Evolutionary conservation across 257 asterid species (phyloP).

Genomic region (Fraxinus cuspidata): DNA sequence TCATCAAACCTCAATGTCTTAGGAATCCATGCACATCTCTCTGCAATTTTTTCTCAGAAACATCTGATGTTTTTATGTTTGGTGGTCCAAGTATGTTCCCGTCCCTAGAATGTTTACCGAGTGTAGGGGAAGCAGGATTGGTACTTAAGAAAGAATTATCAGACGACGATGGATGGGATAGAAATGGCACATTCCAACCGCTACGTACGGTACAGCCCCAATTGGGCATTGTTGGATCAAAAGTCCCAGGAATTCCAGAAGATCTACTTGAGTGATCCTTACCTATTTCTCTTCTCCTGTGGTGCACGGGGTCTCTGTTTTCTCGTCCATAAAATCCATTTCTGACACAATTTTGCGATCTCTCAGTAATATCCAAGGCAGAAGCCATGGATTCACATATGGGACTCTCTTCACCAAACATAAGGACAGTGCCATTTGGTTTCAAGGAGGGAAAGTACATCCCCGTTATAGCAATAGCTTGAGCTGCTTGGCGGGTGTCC

Average conservation of each 20-base stretch:
- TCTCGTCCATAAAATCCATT: conserved; percentile 24
- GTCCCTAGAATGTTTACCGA: conserved; percentile 67
- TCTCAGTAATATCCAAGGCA: conserved; percentile 22
- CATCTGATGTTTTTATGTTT: conserved; percentile 19
- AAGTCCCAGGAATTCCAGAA: conserved; percentile 38
- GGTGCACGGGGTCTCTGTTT: conserved; percentile 9
- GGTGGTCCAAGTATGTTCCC: conserved; percentile 28
- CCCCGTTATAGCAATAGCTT: conserved; percentile 34
- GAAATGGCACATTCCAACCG: conserved; percentile 38
- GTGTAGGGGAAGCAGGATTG: conserved; percentile 27
- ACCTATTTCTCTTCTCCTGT: conserved; percentile 8
- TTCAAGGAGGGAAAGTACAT: conserved; percentile 32
- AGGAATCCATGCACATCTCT: conserved; percentile 38
- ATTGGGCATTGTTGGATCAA: conserved; percentile 32
- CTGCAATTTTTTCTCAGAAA: conserved; percentile 10
- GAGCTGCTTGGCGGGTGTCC: conserved; percentile 37
- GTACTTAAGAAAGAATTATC: conserved; percentile 23
- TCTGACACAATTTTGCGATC: conserved; percentile 26
- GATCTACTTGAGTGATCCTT: conserved; percentile 25
- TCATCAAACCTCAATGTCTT: conserved; percentile 63
- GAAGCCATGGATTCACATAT: conserved; percentile 28
- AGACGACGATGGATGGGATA: conserved; percentile 28
- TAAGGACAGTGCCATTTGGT: conserved; percentile 40
- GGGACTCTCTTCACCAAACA: conserved; percentile 29
- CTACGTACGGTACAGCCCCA: conserved; percentile 21